Base-by-base conservation (phyloP, 2,329 filamentous ascomycete species). In the Zymoseptoria crescenta region DNA sequence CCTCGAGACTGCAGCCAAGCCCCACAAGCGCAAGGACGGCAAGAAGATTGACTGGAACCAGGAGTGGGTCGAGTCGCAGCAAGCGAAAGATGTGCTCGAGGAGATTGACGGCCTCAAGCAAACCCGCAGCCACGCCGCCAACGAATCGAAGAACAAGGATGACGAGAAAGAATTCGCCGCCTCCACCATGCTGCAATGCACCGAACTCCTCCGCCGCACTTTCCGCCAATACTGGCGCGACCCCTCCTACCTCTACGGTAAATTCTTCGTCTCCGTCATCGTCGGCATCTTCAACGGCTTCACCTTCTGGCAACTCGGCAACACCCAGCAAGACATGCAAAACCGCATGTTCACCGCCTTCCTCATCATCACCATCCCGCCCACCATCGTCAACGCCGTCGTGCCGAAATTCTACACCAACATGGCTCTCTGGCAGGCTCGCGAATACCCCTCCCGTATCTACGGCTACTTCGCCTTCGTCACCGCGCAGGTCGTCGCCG, bases 351-450 rank as follows among this genome's bases (percentile, higher is more conserved):
- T 93, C 78, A 87, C 87, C 21, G 81, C 86, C 61, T 79, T 87
- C 55, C 73, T 87, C 45, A 79, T 79, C 62, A 59, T 80, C 29
- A 72, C 78, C 49, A 73, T 91, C 56, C 86, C 87, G 0, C 85
- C 87, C 0, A 86, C 87, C 24, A 79, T 91, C 55, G 81, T 92
- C 69, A 91, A 91, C 72, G 82, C 79, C 10, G 82, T 90, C 2
- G 81, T 91, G 1, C 86, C 88, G n/a, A 90, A 89, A 65, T 92
- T 91, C 79, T 89, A 86, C 73, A 77, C 80, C 65, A 89, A 89
- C 72, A 83, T 88, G 72, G 80, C 81, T 0, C 77, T 92, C 2
- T 93, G 87, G 86, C 82, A 88, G 74, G 83, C 83, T 0, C 81
- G 89, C 49, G 89, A 93, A 71, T 81, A 86, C 16, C 88, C 88